Percentiles rank a stretch among this genome's conserved stretches.
These are phyloP conservation scores for Solanum hybrid DNA, from an alignment of 305 asterid species.

Conservation along the genomic window DNA sequence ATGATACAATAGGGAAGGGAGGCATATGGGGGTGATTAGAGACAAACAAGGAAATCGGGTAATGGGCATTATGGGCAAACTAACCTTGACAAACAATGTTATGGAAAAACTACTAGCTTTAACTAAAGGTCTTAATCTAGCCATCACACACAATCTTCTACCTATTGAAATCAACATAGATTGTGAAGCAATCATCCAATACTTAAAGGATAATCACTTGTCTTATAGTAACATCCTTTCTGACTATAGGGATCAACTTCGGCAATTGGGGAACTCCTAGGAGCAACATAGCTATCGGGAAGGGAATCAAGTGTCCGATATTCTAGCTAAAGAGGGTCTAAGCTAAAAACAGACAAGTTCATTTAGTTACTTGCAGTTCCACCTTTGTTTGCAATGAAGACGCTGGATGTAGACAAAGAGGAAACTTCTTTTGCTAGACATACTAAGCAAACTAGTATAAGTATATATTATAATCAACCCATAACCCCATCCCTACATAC, in stretches of 20 bases:
- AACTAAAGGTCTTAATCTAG: background rate
- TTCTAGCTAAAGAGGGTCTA: background rate
- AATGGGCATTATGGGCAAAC: no score
- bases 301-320: background rate
- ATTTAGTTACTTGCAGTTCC: background rate
- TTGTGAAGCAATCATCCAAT: background rate
- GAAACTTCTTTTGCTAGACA: background rate
- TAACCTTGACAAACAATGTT: background rate
- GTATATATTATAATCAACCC: background rate
- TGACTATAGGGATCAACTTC: background rate
- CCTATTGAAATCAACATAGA: background rate
- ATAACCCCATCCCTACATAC: background rate
- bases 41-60: background rate
- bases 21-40: background rate
- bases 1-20: background rate
- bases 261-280: background rate
- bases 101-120: background rate
- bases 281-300: background rate
- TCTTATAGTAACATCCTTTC: background rate
- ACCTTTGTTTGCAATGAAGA: background rate
- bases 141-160: background rate
- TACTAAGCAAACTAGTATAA: background rate
- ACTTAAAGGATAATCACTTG: background rate
- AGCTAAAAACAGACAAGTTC: no score
- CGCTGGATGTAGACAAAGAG: background rate